Percentiles rank a stretch among this genome's conserved stretches.
These are phyloP conservation scores for Olyra latifolia DNA, from an alignment of 176 grass and related monocot genomes.

Conservation along the genomic window DNA sequence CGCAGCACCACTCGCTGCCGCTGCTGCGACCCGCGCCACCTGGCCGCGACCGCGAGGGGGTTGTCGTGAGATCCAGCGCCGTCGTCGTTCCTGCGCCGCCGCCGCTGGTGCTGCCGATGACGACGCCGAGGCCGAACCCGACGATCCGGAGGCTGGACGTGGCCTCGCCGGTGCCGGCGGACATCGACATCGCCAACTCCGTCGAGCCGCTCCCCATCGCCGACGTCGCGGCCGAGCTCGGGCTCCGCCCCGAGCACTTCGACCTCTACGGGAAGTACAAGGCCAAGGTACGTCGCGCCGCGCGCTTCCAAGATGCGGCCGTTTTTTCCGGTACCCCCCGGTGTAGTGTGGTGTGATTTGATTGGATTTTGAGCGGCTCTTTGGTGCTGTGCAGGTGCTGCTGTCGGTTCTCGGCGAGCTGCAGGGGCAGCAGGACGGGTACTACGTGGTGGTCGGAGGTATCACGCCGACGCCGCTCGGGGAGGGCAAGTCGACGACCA, in stretches of 20 bases:
- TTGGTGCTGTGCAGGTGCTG: slow-evolving; percentile 55
- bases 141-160: slow-evolving; percentile 86
- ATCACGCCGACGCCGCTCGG: slow-evolving; percentile 93
- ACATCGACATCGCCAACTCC: slow-evolving; percentile 97
- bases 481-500: slow-evolving; percentile 94
- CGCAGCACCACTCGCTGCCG: slow-evolving; percentile 27
- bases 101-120: slow-evolving; percentile 18
- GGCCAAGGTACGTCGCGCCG: slow-evolving; percentile 61
- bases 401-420: slow-evolving; percentile 65
- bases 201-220: slow-evolving; percentile 76
- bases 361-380: slow-evolving; percentile 4
- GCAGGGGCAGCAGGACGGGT: slow-evolving; percentile 70
- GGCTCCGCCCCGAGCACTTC: slow-evolving; percentile 71
- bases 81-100: slow-evolving; percentile 28
- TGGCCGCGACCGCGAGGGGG: neutral
- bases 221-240: slow-evolving; percentile 69
- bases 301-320: neutral
- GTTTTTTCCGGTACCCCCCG: neutral
- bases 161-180: slow-evolving; percentile 74
- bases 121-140: slow-evolving; percentile 36
- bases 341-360: neutral
- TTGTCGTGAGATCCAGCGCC: slow-evolving; percentile 43
- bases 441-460: slow-evolving; percentile 93
- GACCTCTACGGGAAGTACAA: slow-evolving; percentile 98
- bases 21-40: neutral